Conservation (phyloP, 768 basidiomycete genomes). For the Dentipellis fragilis region DNA sequence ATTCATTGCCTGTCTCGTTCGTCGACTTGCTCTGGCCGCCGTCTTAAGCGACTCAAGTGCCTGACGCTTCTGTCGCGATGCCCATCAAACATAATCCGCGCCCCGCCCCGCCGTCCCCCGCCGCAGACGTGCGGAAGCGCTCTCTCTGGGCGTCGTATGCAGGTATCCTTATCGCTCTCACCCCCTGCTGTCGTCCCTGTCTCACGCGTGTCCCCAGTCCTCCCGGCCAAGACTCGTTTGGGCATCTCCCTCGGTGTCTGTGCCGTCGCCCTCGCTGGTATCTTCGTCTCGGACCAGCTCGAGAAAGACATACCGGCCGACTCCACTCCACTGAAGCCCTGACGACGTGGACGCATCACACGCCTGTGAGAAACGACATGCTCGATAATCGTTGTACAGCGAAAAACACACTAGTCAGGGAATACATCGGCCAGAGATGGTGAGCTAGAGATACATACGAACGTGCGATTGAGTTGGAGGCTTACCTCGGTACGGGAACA, state of each 20-base stretch:
- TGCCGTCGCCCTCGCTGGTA: slow-evolving; percentile 20
- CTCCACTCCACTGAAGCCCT: neutral
- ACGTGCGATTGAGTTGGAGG: neutral
- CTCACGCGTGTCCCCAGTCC: slow-evolving; percentile 16
- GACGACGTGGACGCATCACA: neutral
- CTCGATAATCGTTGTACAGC: neutral
- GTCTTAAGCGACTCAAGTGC: too few relatives aligned
- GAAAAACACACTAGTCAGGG: neutral
- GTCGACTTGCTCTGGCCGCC: too few relatives aligned
- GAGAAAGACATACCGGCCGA: slow-evolving; percentile 18
- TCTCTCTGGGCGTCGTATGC: slow-evolving; percentile 36
- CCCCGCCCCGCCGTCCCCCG: neutral
- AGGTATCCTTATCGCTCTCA: slow-evolving; percentile 15
- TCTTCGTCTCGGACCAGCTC: slow-evolving; percentile 21
- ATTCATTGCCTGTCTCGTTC: too few relatives aligned
- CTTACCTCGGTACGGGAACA: neutral
- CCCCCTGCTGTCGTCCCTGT: neutral
- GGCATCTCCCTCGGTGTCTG: slow-evolving; percentile 23
- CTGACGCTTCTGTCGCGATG: too few relatives aligned
- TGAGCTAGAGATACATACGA: neutral
- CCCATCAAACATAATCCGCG: neutral
- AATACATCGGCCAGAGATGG: neutral
- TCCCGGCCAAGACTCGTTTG: slow-evolving; percentile 24
- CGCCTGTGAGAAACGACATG: neutral
- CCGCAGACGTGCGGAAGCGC: slow-evolving; percentile 15